Evolutionary conservation across 768 basidiomycete species (phyloP), one percentile per base, ranked within the genome.

Genomic region (Crassisporium funariophilum): DNA sequence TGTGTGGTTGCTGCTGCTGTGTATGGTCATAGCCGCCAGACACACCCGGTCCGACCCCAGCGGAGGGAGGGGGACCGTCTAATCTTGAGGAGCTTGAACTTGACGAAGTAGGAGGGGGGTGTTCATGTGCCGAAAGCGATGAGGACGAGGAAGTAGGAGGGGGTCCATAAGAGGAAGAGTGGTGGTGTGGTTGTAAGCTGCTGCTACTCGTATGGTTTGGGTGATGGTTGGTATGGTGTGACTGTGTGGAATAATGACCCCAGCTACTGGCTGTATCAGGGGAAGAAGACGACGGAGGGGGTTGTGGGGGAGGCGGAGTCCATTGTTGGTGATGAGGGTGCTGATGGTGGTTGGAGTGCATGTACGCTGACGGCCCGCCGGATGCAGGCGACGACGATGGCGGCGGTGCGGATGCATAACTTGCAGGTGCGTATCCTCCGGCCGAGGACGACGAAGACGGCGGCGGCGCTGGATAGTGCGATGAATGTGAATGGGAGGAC

Each of bases 401-500:
- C 21, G 25, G 46, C 31, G 6, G 39, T 8, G 17, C 9, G 33
- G 54, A 46, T 13, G 53, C 41, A 16, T 47, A 31, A 34, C 42
- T 46, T 4, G 56, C 49, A 37, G 46, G 54, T 10, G 52, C 33
- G 10, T 55, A 52, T 25, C 52, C 54, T 36, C 55, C 52, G 9
- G 50, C 54, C 4, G 54, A 54, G 20, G 55, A 29, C 4, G 58
- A 46, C 3, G 59, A 57, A 15, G 46, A 31, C 13, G 39, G 36
- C 6, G 49, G 35, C 10, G 56, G 39, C 9, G 51, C 54, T 21
- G 51, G 49, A 29, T 61, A 57, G 41, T 56, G 55, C 7, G 55
- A 52, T n/a, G 54, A 46, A 22, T 55, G 51, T 19, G 56, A 47
- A 44, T 57, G 58, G 6, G 53, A 47, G n/a, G 53, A 56, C 11